Evolutionary conservation across 352 stramenopile genomes (phyloP).

Genomic region (Phytophthora colocasiae): DNA sequence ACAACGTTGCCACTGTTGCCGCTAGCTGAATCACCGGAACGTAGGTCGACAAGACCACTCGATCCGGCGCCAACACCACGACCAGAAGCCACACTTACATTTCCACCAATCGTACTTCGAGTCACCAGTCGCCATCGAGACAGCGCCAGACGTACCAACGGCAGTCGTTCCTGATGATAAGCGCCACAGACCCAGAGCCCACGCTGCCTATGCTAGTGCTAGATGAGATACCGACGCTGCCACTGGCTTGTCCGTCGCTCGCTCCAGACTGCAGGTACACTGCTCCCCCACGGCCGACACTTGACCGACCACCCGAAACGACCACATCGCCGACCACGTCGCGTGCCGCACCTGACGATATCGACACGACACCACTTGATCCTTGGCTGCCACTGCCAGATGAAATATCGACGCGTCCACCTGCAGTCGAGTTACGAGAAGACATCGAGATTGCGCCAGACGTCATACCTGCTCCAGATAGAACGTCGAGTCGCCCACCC

Average conservation of each 20-base stretch:
- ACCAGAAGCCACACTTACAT: conserved; percentile 9
- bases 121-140: conserved; percentile 20
- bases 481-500: conserved; percentile 17
- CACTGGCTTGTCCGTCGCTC: conserved; percentile 27
- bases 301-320: conserved; percentile 29
- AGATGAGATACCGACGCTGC: conserved; percentile 20
- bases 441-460: conserved; percentile 21
- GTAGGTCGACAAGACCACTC: not conserved
- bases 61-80: not conserved
- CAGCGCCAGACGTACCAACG: conserved; percentile 9
- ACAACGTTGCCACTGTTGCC: conserved; percentile 22
- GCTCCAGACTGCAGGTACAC: conserved; percentile 26
- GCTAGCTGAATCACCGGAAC: conserved; percentile 12
- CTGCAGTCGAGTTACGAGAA: conserved; percentile 27
- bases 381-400: conserved; percentile 34
- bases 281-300: conserved; percentile 16
- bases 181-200: conserved; percentile 17
- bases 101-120: conserved; percentile 14
- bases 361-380: conserved; percentile 31
- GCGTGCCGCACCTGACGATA: conserved; percentile 27
- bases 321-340: conserved; percentile 27
- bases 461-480: conserved; percentile 20
- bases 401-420: conserved; percentile 17
- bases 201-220: conserved; percentile 6
- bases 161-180: conserved; percentile 17